A percentile compares a stretch with the other conserved stretches of the same genome.
Conservation (phyloP, 2,329 filamentous ascomycete species). For the Xylaria sp. region DNA sequence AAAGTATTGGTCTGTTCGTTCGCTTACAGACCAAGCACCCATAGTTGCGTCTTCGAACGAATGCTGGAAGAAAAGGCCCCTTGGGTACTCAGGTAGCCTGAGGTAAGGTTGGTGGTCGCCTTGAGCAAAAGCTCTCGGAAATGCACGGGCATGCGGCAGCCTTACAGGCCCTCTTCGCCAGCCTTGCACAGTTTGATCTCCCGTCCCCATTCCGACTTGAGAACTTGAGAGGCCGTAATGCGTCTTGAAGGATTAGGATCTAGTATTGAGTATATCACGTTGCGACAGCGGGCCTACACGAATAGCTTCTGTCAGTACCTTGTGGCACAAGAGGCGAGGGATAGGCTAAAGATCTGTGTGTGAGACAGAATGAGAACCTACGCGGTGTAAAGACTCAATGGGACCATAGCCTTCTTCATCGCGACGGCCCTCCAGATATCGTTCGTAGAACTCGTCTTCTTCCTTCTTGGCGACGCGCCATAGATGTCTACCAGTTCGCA, state of each 20-base stretch:
- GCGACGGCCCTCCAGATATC: slow-evolving; percentile 90
- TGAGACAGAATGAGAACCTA: slow-evolving; percentile 62
- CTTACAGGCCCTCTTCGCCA: slow-evolving; percentile 89
- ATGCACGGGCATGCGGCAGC: slow-evolving; percentile 16
- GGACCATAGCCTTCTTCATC: slow-evolving; percentile 96
- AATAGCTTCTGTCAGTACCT: slow-evolving; percentile 41
- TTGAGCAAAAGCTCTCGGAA: slow-evolving; percentile 29
- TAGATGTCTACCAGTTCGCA: slow-evolving; percentile 94
- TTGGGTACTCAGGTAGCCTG: slow-evolving; percentile 15
- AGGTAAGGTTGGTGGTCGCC: not conserved
- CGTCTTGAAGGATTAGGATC: slow-evolving; percentile 93
- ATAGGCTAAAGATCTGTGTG: not conserved
- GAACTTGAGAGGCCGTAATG: slow-evolving; percentile 93
- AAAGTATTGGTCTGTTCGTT: slow-evolving; percentile 20
- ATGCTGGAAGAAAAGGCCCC: not conserved
- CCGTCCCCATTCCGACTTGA: slow-evolving; percentile 98
- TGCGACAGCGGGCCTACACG: slow-evolving; percentile 88
- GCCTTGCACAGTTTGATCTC: slow-evolving; percentile 98
- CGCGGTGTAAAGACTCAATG: slow-evolving; percentile 93
- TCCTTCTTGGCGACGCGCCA: slow-evolving; percentile 98
- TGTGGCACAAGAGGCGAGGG: slow-evolving; percentile 6
- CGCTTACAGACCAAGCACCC: slow-evolving; percentile 9
- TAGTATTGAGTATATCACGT: slow-evolving; percentile 98
- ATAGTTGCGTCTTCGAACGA: not conserved
- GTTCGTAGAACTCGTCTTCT: slow-evolving; percentile 96